Base-by-base conservation (phyloP, 2,329 filamentous ascomycete genomes). In the Colletotrichum limetticola region DNA sequence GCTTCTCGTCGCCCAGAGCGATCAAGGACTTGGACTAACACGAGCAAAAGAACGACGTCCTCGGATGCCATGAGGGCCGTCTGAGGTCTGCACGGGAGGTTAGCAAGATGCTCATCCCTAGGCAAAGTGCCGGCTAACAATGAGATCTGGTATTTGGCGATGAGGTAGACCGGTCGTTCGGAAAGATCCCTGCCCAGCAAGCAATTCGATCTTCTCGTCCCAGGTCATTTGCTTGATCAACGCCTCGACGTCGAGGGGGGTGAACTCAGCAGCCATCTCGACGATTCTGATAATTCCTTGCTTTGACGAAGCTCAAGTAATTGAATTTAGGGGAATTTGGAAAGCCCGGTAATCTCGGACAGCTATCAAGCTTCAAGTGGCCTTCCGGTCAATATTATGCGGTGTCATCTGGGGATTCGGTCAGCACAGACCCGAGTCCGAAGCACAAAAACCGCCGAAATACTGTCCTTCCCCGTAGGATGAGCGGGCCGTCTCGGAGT, bases 181-280 rank as follows among this genome's bases (percentile, higher is more conserved):
- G 14, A 73, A 73, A 3, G 71, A 75, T 16, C 71, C 66, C 28
- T 74, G 67, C 1, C 74, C 74, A 7, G 75, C 74, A 24, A 76
- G 74, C 11, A 76, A 52, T 1, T 71, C 59, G 24, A 75, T 70
- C 65, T 76, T 76, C 32, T 76, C 75, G 2, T 76, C 75, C 55
- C 71, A 53, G 3, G 74, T 76, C 30, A 76, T 59, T 42, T 70
- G 61, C 12, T 63, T 32, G 19, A 75, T 55, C 42, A 74, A 66
- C 19, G 65, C 72, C 2, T 75, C 71, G 19, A 74, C 63, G 16
- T 74, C 70, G 19, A 74, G 66, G 16, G 55, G 55, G 2, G 37
- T 16, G 35, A n/a, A 28, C 3, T 24, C 24, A n/a, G 42, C 19
- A 1, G 52, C 9, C 60, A 66, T 73, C 35, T 9, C 46, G 58